Evolutionary conservation across 805 yeast genomes (phyloP).

Genomic region (Cyberlindnera samutprakarnensis): DNA sequence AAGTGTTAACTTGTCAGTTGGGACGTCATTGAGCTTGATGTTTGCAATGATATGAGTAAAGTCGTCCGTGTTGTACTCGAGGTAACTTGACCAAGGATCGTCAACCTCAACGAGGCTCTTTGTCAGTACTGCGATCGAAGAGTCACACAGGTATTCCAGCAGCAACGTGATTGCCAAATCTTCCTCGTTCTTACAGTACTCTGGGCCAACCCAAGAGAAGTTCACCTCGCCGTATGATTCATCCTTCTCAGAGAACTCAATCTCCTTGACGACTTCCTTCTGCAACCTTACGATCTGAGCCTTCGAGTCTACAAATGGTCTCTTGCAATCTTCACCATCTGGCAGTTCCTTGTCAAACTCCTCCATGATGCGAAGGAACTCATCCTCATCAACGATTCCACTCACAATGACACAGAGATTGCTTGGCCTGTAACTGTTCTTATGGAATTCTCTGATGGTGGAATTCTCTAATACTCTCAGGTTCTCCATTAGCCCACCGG

Average conservation of each 20-base stretch:
- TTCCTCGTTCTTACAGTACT: constrained; percentile 38
- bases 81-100: constrained; percentile 71
- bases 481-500: constrained; percentile 83
- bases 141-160: constrained; percentile 66
- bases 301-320: constrained; percentile 79
- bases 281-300: constrained; percentile 28
- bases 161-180: constrained; percentile 68
- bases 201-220: constrained; percentile 80
- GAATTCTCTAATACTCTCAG: constrained; percentile 67
- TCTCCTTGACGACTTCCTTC: constrained; percentile 35
- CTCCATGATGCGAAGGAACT: constrained; percentile 51
- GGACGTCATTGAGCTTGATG: constrained; percentile 61
- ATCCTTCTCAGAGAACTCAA: constrained; percentile 85
- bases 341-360: constrained; percentile 56
- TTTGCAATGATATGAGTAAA: constrained; percentile 55
- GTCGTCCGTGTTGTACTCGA: constrained; percentile 68
- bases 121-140: constrained; percentile 69
- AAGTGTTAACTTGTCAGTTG: constrained; percentile 51
- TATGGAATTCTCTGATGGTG: constrained; percentile 71
- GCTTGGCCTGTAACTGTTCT: constrained; percentile 65
- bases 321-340: constrained; percentile 20
- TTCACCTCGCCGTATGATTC: constrained; percentile 74
- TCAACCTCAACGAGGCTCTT: constrained; percentile 71
- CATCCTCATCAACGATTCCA: constrained; percentile 79
- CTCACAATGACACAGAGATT: constrained; percentile 76